Evolutionary conservation across 345 rosid species (phyloP), one percentile per base, ranked within the genome.

Genomic region (Bretschneidera sinensis): DNA sequence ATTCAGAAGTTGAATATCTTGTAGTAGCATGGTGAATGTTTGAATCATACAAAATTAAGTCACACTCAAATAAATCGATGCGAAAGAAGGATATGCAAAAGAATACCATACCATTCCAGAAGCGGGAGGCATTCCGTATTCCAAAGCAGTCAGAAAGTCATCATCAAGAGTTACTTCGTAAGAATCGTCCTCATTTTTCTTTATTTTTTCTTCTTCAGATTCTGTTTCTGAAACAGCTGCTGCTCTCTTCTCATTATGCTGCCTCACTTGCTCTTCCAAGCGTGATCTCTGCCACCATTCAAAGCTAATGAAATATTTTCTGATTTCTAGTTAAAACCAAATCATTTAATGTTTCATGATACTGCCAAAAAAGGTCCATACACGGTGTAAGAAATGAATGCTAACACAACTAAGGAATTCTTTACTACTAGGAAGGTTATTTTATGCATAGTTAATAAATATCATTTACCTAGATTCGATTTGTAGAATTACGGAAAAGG

Each of bases 51-150:
- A n/a, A n/a, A n/a, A n/a, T n/a, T n/a, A n/a, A n/a, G n/a, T n/a
- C 35, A 31, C 35, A 31, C 9, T 4, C 35, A 31, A 31, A 31
- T 31, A 47, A 47, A 47, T 2, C 7, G 11, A 47, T 47, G 52
- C 23, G 45, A 53, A 49, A 21, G 2, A 54, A 21, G n/a, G n/a
- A n/a, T n/a, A n/a, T n/a, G n/a, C n/a, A n/a, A 33, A 35, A 48
- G n/a, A 49, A 48, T 22, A 48, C 13, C 54, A 51, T 81, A 94
- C 99, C 99, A 90, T 87, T 72, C 99, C 99, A 8, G 96, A 90
- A 63, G 97, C 99, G 0, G 97, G 99, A 57, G 97, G 96, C 97
- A 94, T 89, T 76, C 99, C 97, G 22, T 90, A 94, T 74, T 94
- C 97, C 70, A 94, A 66, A 63, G 97, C 95, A 21, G 92, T 87